Percentiles rank a stretch among this genome's conserved stretches.
phyloP scores from a whole-genome alignment of 768 basidiomycete genomes.

The Termitomyces sp. region DNA sequence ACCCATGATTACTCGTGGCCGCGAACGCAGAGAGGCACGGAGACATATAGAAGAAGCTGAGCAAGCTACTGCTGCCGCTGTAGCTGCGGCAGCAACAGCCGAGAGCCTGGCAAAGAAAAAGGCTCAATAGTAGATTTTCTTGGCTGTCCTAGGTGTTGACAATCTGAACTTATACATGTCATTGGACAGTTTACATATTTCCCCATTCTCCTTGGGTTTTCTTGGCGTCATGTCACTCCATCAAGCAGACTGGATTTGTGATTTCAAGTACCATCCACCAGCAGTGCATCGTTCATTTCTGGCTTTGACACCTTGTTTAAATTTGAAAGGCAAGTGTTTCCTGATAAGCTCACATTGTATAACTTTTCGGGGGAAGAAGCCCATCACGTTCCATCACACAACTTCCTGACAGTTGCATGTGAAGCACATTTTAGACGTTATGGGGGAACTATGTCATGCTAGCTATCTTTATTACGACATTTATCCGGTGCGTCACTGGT shows the following conservation, averaged over 20 bases:
- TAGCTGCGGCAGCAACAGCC: background rate
- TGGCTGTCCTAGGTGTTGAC: background rate
- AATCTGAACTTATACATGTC: background rate
- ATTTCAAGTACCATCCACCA: background rate
- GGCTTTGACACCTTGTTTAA: background rate
- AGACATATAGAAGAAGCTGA: slow-evolving; percentile 33
- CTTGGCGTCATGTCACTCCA: background rate
- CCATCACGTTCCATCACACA: background rate
- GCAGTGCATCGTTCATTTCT: background rate
- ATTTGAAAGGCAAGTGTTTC: background rate
- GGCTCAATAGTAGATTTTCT: slow-evolving; percentile 15
- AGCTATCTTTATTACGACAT: slow-evolving; percentile 11
- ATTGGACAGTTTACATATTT: background rate
- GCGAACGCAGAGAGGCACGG: slow-evolving; percentile 74
- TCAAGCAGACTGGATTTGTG: background rate
- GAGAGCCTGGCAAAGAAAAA: slow-evolving; percentile 18
- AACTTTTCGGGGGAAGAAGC: background rate
- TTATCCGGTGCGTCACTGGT: slow-evolving; percentile 11
- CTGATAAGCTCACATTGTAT: background rate
- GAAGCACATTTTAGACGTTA: background rate
- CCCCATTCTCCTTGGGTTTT: background rate
- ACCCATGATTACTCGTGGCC: slow-evolving; percentile 76
- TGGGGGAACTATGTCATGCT: too few relatives aligned
- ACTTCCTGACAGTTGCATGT: background rate
- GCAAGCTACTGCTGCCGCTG: slow-evolving; percentile 4